Percentiles rank a stretch among this genome's conserved stretches.
Conservation (phyloP, 306 rosid species). For the Prunus mira region DNA sequence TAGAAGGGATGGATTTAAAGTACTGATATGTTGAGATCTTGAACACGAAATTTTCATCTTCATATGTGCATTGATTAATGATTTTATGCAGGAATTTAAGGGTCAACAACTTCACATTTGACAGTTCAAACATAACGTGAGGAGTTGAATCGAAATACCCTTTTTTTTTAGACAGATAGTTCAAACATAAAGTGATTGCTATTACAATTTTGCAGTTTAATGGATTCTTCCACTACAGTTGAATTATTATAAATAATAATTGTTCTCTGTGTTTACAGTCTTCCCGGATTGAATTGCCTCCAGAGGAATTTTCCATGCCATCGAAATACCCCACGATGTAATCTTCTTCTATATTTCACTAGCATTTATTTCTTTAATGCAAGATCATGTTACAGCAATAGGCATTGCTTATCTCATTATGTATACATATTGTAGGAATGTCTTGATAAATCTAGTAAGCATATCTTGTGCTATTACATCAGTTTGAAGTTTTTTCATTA, state of each 20-base stretch:
- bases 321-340: too few species aligned
- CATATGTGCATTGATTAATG: background rate
- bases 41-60: background rate
- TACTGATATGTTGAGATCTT: background rate
- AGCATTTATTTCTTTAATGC: too few species aligned
- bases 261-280: slow-evolving; percentile 8
- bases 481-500: too few species aligned
- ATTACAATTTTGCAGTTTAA: too few species aligned
- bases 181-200: too few species aligned
- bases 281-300: slow-evolving; percentile 18
- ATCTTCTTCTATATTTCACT: too few species aligned
- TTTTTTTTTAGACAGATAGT: background rate
- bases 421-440: too few species aligned
- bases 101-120: slow-evolving; percentile 27
- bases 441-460: background rate
- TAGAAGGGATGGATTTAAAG: too few species aligned
- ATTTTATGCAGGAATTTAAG: slow-evolving; percentile 25
- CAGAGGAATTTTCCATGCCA: too few species aligned
- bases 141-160: background rate
- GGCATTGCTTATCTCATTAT: background rate
- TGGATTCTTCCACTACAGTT: background rate
- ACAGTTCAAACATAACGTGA: slow-evolving; percentile 12
- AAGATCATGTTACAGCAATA: background rate
- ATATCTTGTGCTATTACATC: too few species aligned
- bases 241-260: background rate